Evolutionary conservation across 2,329 filamentous ascomycete genomes (phyloP), one percentile per base, ranked within the genome.

Genomic region (Fonsecaea pugnacius): DNA sequence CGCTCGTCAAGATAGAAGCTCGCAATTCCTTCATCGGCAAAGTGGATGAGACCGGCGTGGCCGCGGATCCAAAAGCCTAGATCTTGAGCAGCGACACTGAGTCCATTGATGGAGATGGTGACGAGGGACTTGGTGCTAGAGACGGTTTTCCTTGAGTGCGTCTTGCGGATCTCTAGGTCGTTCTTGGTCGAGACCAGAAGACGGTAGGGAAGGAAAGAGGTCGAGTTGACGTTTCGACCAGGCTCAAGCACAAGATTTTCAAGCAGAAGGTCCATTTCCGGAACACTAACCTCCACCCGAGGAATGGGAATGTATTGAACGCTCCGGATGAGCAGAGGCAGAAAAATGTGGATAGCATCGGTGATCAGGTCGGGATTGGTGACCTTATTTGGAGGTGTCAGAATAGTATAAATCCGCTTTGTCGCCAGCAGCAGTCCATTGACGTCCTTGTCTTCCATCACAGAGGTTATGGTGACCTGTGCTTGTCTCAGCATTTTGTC

Each of bases 201-300:
- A 61, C 88, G 87, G 78, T 92, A 94, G 0, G 94, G 94, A 0
- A 98, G 82, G 80, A 98, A 98, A 0, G 93, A 96, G 2, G 90
- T 91, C 67, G 89, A 81, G 75, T 96, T 94, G 71, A 96, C 83
- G 0, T 92, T 96, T 63, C 83, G 83, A 6, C 94, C 94, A 0
- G 94, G 94, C 73, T 97, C 91, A 35, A 98, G 83, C 65, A 98
- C 90, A 35, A 98, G 82, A 69, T 96, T 97, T 74, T 98, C 94
- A 2, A 98, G 80, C 0, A 98, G 80, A 4, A 98, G 84, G 71
- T 97, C 93, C 60, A 96, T 83, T 36, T 91, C 87, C 0, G 92
- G 93, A 3, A 89, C 90, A 0, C 91, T 90, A 4, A 97, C 82
- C 75, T 97, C 94, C n/a, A 97, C 78, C 4, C 94, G 89, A 0